Evolutionary conservation across 2,329 filamentous ascomycete species (phyloP).

Genomic region (Diaporthe citrichinensis): DNA sequence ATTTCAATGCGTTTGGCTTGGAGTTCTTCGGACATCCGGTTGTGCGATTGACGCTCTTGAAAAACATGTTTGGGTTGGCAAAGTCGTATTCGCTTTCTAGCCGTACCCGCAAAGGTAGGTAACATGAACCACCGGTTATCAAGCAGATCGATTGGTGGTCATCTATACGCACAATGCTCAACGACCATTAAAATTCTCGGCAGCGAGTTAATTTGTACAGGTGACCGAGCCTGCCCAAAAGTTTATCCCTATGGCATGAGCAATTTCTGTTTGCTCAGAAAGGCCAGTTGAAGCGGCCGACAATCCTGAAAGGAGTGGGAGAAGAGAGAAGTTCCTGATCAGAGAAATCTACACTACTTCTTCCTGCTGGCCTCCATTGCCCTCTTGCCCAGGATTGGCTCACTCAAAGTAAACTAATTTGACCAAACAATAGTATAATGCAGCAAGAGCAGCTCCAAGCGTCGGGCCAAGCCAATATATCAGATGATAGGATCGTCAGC

Average conservation of each 20-base stretch:
- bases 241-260: background rate
- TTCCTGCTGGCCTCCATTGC: background rate
- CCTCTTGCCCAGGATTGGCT: slow-evolving; percentile 55
- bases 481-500: too few relatives aligned
- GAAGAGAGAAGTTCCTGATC: fast-evolving
- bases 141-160: background rate
- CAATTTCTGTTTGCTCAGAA: too few relatives aligned
- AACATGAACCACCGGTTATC: too few relatives aligned
- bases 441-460: slow-evolving; percentile 58
- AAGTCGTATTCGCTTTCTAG: slow-evolving; percentile 12
- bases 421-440: slow-evolving; percentile 57
- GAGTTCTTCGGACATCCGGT: slow-evolving; percentile 20
- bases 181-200: too few relatives aligned
- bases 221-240: too few relatives aligned
- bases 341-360: background rate
- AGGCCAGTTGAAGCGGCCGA: too few relatives aligned
- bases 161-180: background rate
- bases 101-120: too few relatives aligned
- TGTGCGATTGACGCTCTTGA: background rate
- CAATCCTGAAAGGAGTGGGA: background rate
- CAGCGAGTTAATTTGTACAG: too few relatives aligned
- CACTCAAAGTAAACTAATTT: slow-evolving; percentile 61
- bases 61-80: background rate
- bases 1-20: slow-evolving; percentile 12
- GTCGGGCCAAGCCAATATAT: slow-evolving; percentile 62